Percentiles rank a stretch among this genome's conserved stretches.
phyloP scores from a whole-genome alignment of 768 basidiomycete genomes.

The Neoboletus brunneissimus region DNA sequence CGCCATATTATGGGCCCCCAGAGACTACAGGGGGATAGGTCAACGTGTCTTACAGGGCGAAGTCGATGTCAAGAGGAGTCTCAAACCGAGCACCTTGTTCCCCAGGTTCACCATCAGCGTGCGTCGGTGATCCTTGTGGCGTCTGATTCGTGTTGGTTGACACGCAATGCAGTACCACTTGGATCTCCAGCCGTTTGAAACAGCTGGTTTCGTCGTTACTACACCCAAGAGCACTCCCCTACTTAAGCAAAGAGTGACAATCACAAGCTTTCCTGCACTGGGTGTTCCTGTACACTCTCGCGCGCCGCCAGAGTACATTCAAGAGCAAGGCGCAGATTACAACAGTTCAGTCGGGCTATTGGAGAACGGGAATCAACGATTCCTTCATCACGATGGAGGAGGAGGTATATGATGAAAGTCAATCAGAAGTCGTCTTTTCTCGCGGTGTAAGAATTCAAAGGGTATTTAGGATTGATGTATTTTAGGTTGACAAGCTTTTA shows the following conservation, averaged over 20 bases:
- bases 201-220: slow-evolving; percentile 40
- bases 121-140: slow-evolving; percentile 14
- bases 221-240: slow-evolving; percentile 29
- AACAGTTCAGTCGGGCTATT: slow-evolving; percentile 50
- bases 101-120: slow-evolving; percentile 49
- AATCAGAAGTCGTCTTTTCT: not conserved
- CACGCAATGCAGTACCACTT: slow-evolving; percentile 40
- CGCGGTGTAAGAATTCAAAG: not conserved
- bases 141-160: not conserved
- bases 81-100: slow-evolving; percentile 45
- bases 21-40: slow-evolving; percentile 27
- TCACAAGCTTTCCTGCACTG: slow-evolving; percentile 38
- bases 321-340: slow-evolving; percentile 44
- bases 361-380: slow-evolving; percentile 57
- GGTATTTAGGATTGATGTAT: not conserved
- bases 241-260: slow-evolving; percentile 38
- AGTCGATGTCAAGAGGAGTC: slow-evolving; percentile 42
- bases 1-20: slow-evolving; percentile 47
- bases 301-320: slow-evolving; percentile 52
- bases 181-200: slow-evolving; percentile 41
- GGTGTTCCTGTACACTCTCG: slow-evolving; percentile 43
- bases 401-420: not conserved
- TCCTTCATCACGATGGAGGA: slow-evolving; percentile 28
- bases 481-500: not conserved
- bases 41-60: slow-evolving; percentile 48